These are phyloP conservation scores for Fusarium buharicum DNA, from an alignment of 2,329 filamentous ascomycete genomes.

Conservation along the genomic window DNA sequence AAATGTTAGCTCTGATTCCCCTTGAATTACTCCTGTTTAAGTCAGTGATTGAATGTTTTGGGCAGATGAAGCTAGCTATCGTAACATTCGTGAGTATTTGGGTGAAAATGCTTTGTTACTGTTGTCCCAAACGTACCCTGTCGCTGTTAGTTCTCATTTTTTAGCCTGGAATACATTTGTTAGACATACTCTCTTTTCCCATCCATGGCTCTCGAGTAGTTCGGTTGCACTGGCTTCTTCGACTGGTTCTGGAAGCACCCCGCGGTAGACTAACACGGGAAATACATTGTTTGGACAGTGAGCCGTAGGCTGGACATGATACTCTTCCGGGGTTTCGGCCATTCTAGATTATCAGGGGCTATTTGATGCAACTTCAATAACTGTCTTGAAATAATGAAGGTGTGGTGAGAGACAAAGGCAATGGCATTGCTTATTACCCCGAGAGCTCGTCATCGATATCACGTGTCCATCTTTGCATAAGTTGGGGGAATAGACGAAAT, in stretches of 20 bases:
- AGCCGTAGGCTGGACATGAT: slow-evolving; percentile 1
- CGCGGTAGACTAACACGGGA: slow-evolving; percentile 14
- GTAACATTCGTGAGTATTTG: slow-evolving; percentile 17
- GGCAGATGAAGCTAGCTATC: neutral
- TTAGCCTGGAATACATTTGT: neutral
- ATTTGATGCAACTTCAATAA: too few relatives aligned
- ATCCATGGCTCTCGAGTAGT: slow-evolving; percentile 5
- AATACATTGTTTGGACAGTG: slow-evolving; percentile 13
- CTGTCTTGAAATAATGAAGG: too few relatives aligned
- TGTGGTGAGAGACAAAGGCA: too few relatives aligned
- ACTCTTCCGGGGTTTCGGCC: slow-evolving; percentile 1
- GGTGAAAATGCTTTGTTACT: slow-evolving; percentile 12
- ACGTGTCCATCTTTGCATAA: neutral
- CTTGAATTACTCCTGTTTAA: slow-evolving; percentile 2
- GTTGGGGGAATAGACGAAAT: neutral
- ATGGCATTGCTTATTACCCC: too few relatives aligned
- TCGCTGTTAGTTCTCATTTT: neutral
- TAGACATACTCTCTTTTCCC: slow-evolving; percentile 3
- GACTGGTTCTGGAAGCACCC: slow-evolving; percentile 11
- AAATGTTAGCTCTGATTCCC: slow-evolving; percentile 11
- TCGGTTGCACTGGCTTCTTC: slow-evolving; percentile 1
- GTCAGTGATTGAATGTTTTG: neutral
- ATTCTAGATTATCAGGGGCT: neutral
- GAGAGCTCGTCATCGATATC: neutral
- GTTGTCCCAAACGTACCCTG: slow-evolving; percentile 13